Evolutionary conservation across 768 basidiomycete species (phyloP).

Genomic region (Mycena filopes): DNA sequence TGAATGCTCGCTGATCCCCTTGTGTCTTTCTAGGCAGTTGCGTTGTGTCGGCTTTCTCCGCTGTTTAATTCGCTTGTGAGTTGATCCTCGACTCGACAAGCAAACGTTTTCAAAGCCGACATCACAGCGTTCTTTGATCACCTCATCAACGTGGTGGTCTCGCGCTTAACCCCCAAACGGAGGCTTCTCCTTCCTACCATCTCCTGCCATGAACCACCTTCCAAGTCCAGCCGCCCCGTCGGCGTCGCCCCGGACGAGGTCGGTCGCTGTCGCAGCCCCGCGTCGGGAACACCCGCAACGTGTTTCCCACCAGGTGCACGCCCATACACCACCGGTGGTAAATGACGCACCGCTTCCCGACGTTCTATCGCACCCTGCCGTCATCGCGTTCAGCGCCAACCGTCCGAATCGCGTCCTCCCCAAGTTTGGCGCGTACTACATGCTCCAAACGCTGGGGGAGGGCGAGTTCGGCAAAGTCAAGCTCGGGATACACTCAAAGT

Average conservation of each 20-base stretch:
- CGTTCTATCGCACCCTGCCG: slow-evolving; percentile 87
- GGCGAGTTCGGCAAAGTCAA: slow-evolving; percentile 99
- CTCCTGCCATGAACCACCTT: slow-evolving; percentile 21
- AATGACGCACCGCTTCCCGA: slow-evolving; percentile 65
- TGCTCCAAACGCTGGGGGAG: slow-evolving; percentile 96
- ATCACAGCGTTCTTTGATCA: slow-evolving; percentile 16
- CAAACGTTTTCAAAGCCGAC: slow-evolving; percentile 4
- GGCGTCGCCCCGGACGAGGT: slow-evolving; percentile 20
- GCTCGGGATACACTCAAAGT: slow-evolving; percentile 90
- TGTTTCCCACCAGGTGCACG: slow-evolving; percentile 45
- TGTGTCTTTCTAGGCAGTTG: too few species aligned
- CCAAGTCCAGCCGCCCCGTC: slow-evolving; percentile 35
- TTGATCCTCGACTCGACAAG: not conserved
- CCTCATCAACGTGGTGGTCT: slow-evolving; percentile 21
- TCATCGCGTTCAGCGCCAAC: slow-evolving; percentile 79
- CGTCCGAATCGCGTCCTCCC: slow-evolving; percentile 88
- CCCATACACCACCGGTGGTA: slow-evolving; percentile 16
- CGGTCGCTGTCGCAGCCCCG: slow-evolving; percentile 19
- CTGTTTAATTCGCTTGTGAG: too few species aligned
- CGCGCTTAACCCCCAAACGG: slow-evolving; percentile 22
- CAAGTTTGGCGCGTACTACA: slow-evolving; percentile 94
- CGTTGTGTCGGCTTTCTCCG: too few species aligned
- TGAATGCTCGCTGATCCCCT: too few species aligned
- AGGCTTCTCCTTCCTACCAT: slow-evolving; percentile 13
- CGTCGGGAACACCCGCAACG: slow-evolving; percentile 31